Evolutionary conservation across 2,329 filamentous ascomycete species (phyloP).

Genomic region (Elsinoe arachidis): DNA sequence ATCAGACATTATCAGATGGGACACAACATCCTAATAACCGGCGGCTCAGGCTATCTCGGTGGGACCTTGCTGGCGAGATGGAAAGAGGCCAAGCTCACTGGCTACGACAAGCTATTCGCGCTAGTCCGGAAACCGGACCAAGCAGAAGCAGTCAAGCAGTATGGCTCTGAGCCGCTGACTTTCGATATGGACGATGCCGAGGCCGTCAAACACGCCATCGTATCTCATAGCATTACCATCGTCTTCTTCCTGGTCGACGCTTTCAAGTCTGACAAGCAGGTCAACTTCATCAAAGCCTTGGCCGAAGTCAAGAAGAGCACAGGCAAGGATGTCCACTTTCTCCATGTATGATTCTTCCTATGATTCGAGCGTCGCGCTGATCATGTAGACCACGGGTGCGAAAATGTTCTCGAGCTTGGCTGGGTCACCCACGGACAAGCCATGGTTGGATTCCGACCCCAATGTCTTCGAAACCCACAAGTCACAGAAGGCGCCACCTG

Average conservation of each 20-base stretch:
- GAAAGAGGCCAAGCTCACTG: slow-evolving; percentile 30
- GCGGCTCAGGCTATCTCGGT: slow-evolving; percentile 46
- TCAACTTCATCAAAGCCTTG: slow-evolving; percentile 39
- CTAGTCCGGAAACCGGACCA: slow-evolving; percentile 41
- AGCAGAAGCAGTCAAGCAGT: slow-evolving; percentile 36
- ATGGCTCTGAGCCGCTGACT: slow-evolving; percentile 35
- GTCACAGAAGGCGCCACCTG: slow-evolving; percentile 21
- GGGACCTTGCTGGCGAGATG: slow-evolving; percentile 40
- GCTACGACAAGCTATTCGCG: slow-evolving; percentile 39
- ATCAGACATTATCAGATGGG: slow-evolving; percentile 19
- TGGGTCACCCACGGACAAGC: slow-evolving; percentile 34
- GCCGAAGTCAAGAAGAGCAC: slow-evolving; percentile 35
- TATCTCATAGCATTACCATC: slow-evolving; percentile 39
- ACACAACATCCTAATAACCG: slow-evolving; percentile 42
- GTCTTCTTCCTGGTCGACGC: slow-evolving; percentile 43
- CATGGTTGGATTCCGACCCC: slow-evolving; percentile 38
- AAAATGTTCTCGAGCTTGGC: slow-evolving; percentile 45
- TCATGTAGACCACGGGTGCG: slow-evolving; percentile 39
- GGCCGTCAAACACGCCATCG: slow-evolving; percentile 31
- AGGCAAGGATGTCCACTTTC: slow-evolving; percentile 39
- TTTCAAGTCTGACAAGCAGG: slow-evolving; percentile 25
- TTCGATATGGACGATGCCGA: slow-evolving; percentile 33
- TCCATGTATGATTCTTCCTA: slow-evolving; percentile 28
- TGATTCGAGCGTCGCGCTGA: background rate
- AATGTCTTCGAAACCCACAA: slow-evolving; percentile 39